A percentile compares a stretch with the other conserved stretches of the same genome.
phyloP scores from a whole-genome alignment of 2,329 filamentous ascomycete species.

The Aureobasidium sp. region DNA sequence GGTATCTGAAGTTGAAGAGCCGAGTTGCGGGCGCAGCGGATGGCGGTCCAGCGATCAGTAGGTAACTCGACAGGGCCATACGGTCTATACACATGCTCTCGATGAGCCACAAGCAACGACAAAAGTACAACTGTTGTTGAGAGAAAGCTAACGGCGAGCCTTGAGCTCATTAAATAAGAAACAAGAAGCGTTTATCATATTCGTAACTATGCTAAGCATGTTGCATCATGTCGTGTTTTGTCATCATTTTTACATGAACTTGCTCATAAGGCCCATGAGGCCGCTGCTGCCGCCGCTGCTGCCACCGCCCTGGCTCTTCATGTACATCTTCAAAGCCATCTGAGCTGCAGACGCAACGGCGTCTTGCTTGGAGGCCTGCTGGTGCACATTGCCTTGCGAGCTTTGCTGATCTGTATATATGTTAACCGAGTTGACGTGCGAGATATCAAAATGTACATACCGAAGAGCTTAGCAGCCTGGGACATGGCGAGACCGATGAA shows the following conservation, averaged over 20 bases:
- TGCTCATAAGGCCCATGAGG: constrained; percentile 54
- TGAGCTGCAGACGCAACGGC: constrained; percentile 73
- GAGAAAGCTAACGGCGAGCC: no score
- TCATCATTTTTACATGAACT: constrained; percentile 44
- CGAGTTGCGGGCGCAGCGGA: no score
- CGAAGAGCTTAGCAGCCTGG: constrained; percentile 73
- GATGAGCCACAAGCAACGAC: no score
- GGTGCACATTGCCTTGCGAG: constrained; percentile 43
- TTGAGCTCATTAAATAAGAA: not conserved
- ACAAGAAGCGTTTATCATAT: not conserved
- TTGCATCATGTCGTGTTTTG: not conserved
- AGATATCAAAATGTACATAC: constrained; percentile 19
- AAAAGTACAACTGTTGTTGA: no score
- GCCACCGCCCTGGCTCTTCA: constrained; percentile 61
- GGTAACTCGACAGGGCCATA: no score
- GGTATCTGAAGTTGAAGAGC: constrained; percentile 41
- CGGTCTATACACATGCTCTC: no score
- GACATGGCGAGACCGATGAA: constrained; percentile 83
- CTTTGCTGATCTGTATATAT: constrained; percentile 44
- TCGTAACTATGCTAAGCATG: not conserved
- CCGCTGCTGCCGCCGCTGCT: constrained; percentile 44
- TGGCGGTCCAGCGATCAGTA: no score
- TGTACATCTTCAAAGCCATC: constrained; percentile 84
- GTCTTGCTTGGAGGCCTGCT: constrained; percentile 68
- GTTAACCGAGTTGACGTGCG: not conserved